A percentile compares a stretch with the other conserved stretches of the same genome.
These are phyloP conservation scores for Neonectria faginata DNA, from an alignment of 2,329 filamentous ascomycete genomes.

Conservation along the genomic window DNA sequence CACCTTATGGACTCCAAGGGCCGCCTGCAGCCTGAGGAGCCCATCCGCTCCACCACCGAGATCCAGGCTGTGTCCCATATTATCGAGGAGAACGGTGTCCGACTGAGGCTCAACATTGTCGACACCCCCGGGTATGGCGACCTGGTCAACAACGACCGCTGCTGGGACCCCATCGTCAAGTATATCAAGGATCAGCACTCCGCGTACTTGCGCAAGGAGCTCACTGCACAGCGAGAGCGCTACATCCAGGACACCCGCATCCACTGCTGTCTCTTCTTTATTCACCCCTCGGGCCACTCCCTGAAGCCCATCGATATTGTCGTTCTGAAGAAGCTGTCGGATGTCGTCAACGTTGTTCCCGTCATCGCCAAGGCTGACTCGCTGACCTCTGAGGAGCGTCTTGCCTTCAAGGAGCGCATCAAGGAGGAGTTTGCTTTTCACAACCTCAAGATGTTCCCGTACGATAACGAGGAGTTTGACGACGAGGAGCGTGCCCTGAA, in stretches of 20 bases:
- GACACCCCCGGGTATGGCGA: constrained; percentile 99
- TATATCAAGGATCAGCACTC: constrained; percentile 99
- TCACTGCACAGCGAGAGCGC: constrained; percentile 97
- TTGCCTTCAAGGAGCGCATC: constrained; percentile 98
- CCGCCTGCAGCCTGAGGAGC: constrained; percentile 90
- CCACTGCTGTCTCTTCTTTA: constrained; percentile 99
- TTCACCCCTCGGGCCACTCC: constrained; percentile 96
- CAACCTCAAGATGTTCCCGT: constrained; percentile 99
- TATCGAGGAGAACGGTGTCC: constrained; percentile 99
- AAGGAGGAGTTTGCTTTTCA: constrained; percentile 99
- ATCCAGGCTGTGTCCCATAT: constrained; percentile 98
- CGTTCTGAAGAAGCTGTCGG: constrained; percentile 98
- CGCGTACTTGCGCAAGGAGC: constrained; percentile 98
- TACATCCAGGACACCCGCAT: constrained; percentile 99
- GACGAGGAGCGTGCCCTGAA: constrained; percentile 95
- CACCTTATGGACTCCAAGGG: constrained; percentile 99
- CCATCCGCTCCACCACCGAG: constrained; percentile 94
- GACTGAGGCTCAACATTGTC: constrained; percentile 97
- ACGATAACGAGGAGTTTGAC: constrained; percentile 99
- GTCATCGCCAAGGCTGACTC: constrained; percentile 99
- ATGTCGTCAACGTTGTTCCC: constrained; percentile 98
- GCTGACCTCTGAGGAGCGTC: constrained; percentile 93
- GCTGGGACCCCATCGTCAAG: constrained; percentile 99
- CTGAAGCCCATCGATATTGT: constrained; percentile 99
- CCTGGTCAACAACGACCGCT: constrained; percentile 99